Percentiles rank a stretch among this genome's conserved stretches.
Conservation (phyloP, 805 yeast species). For the Teunomyces atbi region DNA sequence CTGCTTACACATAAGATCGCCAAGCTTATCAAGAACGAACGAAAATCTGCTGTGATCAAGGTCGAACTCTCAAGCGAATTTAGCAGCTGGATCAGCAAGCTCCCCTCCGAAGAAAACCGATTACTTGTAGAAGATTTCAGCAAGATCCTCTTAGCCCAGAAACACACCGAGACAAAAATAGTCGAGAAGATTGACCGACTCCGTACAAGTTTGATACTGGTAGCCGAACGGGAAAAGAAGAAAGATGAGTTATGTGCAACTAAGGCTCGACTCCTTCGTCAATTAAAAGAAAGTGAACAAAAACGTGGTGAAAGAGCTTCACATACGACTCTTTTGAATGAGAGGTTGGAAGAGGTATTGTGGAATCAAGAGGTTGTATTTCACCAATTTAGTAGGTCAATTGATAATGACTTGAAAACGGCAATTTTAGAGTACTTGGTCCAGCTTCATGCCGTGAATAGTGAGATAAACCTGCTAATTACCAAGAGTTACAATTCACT, state of each 20-base stretch:
- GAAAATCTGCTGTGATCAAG: slow-evolving; percentile 34
- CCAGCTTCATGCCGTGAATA: slow-evolving; percentile 2
- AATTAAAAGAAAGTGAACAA: slow-evolving; percentile 42
- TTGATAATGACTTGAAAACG: slow-evolving; percentile 44
- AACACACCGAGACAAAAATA: slow-evolving; percentile 31
- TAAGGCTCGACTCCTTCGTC: slow-evolving; percentile 37
- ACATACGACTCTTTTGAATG: slow-evolving; percentile 43
- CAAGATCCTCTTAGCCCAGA: slow-evolving; percentile 37
- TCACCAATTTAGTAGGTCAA: slow-evolving; percentile 48
- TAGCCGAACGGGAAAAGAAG: slow-evolving; percentile 51
- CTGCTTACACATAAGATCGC: slow-evolving; percentile 29
- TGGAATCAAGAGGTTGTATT: slow-evolving; percentile 52
- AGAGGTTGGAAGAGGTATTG: slow-evolving; percentile 50
- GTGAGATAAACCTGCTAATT: neutral
- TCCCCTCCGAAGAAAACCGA: slow-evolving; percentile 41
- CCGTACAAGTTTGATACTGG: slow-evolving; percentile 42
- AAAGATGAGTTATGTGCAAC: slow-evolving; percentile 36
- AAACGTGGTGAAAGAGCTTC: slow-evolving; percentile 44
- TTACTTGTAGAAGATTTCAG: slow-evolving; percentile 40
- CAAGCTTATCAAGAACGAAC: slow-evolving; percentile 39
- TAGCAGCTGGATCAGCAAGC: slow-evolving; percentile 38
- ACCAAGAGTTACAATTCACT: slow-evolving; percentile 1
- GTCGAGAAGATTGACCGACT: slow-evolving; percentile 45
- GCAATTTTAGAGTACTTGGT: slow-evolving; percentile 44
- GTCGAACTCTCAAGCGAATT: slow-evolving; percentile 41